Conservation (phyloP, 495 filamentous ascomycete genomes). For the Hyaloscypha hepaticicola region DNA sequence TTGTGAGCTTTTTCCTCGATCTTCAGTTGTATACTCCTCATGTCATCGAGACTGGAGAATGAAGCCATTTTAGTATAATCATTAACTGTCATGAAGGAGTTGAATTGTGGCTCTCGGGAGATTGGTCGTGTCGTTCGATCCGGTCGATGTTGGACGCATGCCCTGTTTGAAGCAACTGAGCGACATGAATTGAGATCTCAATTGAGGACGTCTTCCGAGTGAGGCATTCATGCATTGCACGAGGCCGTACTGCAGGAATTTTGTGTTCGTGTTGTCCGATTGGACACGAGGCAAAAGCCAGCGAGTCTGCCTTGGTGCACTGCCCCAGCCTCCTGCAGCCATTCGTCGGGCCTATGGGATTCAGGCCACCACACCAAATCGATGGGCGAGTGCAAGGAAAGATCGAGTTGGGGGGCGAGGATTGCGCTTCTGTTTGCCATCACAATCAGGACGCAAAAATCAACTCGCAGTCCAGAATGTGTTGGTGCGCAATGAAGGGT, state of each 20-base stretch:
- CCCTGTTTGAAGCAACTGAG: neutral
- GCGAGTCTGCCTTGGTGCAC: conserved; percentile 5
- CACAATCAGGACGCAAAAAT: neutral
- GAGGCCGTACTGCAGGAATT: neutral
- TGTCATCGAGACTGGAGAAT: conserved; percentile 6
- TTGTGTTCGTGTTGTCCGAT: neutral
- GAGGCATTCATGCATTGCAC: neutral
- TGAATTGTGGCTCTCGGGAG: neutral
- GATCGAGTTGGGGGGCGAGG: neutral
- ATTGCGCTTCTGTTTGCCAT: neutral
- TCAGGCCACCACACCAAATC: neutral
- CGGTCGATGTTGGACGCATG: neutral
- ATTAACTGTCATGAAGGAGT: neutral
- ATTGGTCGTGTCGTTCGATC: neutral
- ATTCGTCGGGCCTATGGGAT: neutral
- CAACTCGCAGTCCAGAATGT: no score
- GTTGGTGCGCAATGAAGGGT: no score
- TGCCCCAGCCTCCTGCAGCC: conserved; percentile 7
- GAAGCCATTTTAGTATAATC: neutral
- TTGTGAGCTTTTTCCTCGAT: conserved; percentile 10
- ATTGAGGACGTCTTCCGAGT: neutral
- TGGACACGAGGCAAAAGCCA: neutral
- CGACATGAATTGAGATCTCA: neutral
- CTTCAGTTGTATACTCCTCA: conserved; percentile 5
- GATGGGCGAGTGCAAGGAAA: neutral